phyloP scores from a whole-genome alignment of 2,329 filamentous ascomycete genomes.

The Fusarium aywerte region DNA sequence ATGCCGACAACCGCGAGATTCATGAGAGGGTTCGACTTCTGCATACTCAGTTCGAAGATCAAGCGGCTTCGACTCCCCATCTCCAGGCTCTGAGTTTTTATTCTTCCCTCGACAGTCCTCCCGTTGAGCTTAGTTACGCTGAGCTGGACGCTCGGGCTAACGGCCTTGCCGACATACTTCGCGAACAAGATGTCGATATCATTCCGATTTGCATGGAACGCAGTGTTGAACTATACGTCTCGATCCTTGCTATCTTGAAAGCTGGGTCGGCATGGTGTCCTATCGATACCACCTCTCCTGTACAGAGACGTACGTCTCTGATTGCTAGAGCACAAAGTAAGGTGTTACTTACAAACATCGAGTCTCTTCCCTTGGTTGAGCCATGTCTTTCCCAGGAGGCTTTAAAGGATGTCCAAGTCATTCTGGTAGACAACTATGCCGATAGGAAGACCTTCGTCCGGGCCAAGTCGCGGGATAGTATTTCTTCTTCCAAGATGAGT shows the following conservation, averaged over 20 bases:
- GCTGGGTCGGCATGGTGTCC: constrained; percentile 30
- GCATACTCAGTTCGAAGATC: constrained; percentile 29
- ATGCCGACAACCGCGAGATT: not conserved
- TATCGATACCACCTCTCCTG: constrained; percentile 18
- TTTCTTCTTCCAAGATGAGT: not conserved
- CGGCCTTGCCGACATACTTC: constrained; percentile 10
- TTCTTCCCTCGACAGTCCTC: not conserved
- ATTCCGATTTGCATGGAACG: constrained; percentile 24
- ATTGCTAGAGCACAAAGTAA: constrained; percentile 29
- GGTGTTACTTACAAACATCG: constrained; percentile 3
- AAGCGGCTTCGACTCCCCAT: constrained; percentile 2
- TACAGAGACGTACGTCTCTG: constrained; percentile 23
- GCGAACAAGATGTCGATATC: constrained; percentile 13
- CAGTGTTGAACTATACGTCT: constrained; percentile 17
- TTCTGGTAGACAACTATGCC: constrained; percentile 21
- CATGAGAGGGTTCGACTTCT: not conserved
- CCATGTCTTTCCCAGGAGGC: constrained; percentile 11
- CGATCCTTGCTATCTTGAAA: constrained; percentile 25
- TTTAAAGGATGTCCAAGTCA: constrained; percentile 5
- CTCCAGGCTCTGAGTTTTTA: constrained; percentile 19
- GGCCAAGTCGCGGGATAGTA: not conserved
- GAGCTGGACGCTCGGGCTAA: constrained; percentile 27
- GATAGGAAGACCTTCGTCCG: not conserved
- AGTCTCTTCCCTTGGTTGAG: constrained; percentile 4
- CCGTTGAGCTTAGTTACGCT: constrained; percentile 3